Evolutionary conservation across 225 moss, liverwort and hornwort genomes (phyloP), one percentile per base, ranked within the genome.

Genomic region (Asterella californica): DNA sequence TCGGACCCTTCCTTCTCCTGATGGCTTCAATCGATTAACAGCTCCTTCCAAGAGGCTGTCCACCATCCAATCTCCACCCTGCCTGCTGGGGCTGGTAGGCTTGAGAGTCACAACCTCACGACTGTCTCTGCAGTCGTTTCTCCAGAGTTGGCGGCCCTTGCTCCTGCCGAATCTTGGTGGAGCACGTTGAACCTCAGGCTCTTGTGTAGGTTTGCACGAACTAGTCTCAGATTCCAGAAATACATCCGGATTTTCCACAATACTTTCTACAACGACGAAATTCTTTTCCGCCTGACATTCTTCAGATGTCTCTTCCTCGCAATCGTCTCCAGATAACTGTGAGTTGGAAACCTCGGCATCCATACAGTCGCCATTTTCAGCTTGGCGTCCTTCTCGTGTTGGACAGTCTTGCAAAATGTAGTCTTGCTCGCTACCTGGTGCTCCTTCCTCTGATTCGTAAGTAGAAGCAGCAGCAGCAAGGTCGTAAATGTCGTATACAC

Each of bases 21-120:
- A 86, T 6, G 91, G 90, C 61, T 90, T 81, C 42, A 93, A 62
- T 8, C 84, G 85, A 24, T 82, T 84, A 38, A 94, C 90, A 15
- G 94, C 94, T 32, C 89, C 90, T 74, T 91, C 93, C 0, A 97
- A 80, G 46, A 88, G 82, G 70, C 83, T 83, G 74, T 97, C 94
- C 77, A 91, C 90, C 90, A 88, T 97, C 96, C 96, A 97, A 34
- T 97, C 94, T 34, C 89, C 91, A 38, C 86, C 84, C 45, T 85
- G 84, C 75, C 88, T 90, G 30, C 88, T 82, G 77, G 88, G 84
- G 32, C 79, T 74, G 34, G 91, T 89, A 76, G 81, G 87, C 34
- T 88, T 87, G 10, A 96, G 80, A 6, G 70, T 74, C 19, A 90
- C 82, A 12, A 89, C 83, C 76, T 89, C 89, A 3, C 84, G 86